Evolutionary conservation across 495 filamentous ascomycete genomes (phyloP), one percentile per base, ranked within the genome.

Genomic region (Acidiella bohemica): DNA sequence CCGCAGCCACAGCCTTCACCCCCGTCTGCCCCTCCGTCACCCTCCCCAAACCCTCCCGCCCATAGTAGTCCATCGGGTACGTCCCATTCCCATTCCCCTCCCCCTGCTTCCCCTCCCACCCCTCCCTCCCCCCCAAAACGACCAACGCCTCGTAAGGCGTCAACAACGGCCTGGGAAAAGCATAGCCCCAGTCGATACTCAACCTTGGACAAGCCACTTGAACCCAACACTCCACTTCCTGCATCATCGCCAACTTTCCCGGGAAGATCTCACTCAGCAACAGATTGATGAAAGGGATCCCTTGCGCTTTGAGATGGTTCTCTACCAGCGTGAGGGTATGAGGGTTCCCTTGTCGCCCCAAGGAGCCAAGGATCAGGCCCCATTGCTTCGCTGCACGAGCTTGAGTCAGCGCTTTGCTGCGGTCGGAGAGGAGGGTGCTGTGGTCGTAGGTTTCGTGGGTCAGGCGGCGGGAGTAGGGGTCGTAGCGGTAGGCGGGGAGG

Each of bases 61-160:
- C 84, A 66, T 97, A 97, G 48, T 90, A 97, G 60, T 96, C 87
- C 90, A 97, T 97, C 4, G 84, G 84, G 60, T 97, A 97, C n/a
- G 26, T 42, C 4, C 73, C 80, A 12, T 65, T 63, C 42, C 78
- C 76, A n/a, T n/a, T n/a, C n/a, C n/a, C n/a, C n/a, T n/a, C n/a
- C 14, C 57, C 65, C 17, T 30, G 9, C 25, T 32, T 35, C 65
- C 9, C 70, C 88, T 88, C 94, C 37, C 76, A 76, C 44, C 51
- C 59, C 32, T 88, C 68, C 49, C 69, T 72, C 37, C 74, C 72
- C 3, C 79, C 83, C 31, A 97, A 59, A 24, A 83, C 90, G 37
- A 97, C 77, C 35, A 95, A 67, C 19, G 90, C 90, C 61, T 97
- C 90, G 48, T 96, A 95, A 10, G 90, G 88, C 32, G 86, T 96